These are phyloP conservation scores for Inga oerstediana DNA, from an alignment of 306 rosid genomes.

Conservation along the genomic window DNA sequence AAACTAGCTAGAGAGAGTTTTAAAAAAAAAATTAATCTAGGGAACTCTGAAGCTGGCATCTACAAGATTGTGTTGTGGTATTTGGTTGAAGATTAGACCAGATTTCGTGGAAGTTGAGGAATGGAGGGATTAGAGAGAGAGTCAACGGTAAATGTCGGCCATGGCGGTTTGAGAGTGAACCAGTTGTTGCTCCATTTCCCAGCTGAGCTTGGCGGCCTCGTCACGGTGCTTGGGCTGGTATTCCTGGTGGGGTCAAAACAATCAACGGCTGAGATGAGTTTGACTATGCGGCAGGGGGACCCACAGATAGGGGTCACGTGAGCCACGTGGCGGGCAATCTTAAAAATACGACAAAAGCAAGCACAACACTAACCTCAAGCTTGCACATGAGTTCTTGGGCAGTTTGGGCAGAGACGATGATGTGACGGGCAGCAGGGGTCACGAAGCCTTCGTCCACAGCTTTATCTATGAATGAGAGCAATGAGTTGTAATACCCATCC, in stretches of 20 bases:
- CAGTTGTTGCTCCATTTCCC: constrained; percentile 78
- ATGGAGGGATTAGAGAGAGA: background rate
- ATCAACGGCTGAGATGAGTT: constrained; percentile 40
- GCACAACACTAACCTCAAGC: constrained; percentile 68
- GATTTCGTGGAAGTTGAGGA: constrained; percentile 4
- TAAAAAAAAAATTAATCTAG: background rate
- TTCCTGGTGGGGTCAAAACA: constrained; percentile 44
- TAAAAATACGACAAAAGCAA: background rate
- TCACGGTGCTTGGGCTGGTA: constrained; percentile 58
- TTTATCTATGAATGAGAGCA: constrained; percentile 87
- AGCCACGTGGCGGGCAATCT: background rate
- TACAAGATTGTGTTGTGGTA: background rate
- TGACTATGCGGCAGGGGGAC: background rate
- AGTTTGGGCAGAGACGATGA: constrained; percentile 94
- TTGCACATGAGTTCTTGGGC: constrained; percentile 90
- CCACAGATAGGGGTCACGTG: constrained; percentile 4
- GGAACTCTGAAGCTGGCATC: background rate
- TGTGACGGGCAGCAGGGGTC: constrained; percentile 93
- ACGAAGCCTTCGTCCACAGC: constrained; percentile 97
- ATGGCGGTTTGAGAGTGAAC: constrained; percentile 43
- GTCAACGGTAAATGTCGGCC: constrained; percentile 61
- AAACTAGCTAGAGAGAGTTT: background rate
- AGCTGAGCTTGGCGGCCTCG: constrained; percentile 53
- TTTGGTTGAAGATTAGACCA: constrained; percentile 24
- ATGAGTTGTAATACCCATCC: constrained; percentile 91